Percentiles rank a stretch among this genome's conserved stretches.
These are phyloP conservation scores for Gastrolobium bilobum DNA, from an alignment of 306 rosid genomes.

Conservation along the genomic window DNA sequence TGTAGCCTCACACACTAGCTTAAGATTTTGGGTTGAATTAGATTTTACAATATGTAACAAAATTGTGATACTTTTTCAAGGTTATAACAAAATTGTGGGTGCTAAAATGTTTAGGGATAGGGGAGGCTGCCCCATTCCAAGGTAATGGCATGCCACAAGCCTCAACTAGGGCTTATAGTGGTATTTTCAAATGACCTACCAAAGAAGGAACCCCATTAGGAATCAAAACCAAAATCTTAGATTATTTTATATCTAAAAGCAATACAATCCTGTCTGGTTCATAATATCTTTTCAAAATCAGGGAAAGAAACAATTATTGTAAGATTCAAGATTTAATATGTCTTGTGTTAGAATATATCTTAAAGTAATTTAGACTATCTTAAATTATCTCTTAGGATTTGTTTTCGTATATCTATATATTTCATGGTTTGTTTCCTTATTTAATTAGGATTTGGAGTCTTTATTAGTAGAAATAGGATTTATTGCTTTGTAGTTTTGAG, in stretches of 20 bases:
- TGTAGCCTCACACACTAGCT: too few species aligned
- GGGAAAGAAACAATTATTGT: conserved; percentile 19
- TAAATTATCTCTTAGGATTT: too few species aligned
- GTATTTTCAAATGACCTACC: neutral
- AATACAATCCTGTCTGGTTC: neutral
- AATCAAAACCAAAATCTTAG: neutral
- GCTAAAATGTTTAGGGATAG: conserved; percentile 4
- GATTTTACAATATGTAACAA: conserved; percentile 5
- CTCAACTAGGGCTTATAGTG: neutral
- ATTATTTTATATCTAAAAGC: neutral
- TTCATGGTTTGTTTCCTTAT: too few species aligned
- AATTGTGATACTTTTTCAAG: neutral
- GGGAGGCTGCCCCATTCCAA: neutral
- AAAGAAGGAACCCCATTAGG: neutral
- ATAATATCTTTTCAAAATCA: neutral
- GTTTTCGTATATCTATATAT: too few species aligned
- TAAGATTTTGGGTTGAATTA: too few species aligned
- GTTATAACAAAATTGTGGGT: neutral
- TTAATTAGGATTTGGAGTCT: too few species aligned
- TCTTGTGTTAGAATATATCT: neutral
- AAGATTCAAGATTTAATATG: conserved; percentile 25
- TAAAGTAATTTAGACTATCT: too few species aligned
- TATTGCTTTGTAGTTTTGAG: too few species aligned
- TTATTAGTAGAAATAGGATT: too few species aligned
- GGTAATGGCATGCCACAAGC: too few species aligned